These are phyloP conservation scores for Uncinocarpus reesii DNA, from an alignment of 2,329 filamentous ascomycete species.

Conservation along the genomic window DNA sequence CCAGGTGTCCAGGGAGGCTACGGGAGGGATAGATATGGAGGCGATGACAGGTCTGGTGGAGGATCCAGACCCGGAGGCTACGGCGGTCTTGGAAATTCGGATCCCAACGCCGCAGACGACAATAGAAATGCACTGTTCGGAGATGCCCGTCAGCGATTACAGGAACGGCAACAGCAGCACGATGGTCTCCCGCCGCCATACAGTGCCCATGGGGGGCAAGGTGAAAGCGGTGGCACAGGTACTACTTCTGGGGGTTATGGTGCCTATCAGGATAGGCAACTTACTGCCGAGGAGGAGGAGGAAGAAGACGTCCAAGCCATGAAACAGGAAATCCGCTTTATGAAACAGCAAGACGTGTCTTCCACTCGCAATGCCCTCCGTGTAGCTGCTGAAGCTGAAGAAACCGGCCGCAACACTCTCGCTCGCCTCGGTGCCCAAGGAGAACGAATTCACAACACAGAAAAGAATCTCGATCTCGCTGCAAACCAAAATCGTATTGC, in stretches of 20 bases:
- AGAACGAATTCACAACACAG: conserved; percentile 70
- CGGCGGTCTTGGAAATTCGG: conserved; percentile 44
- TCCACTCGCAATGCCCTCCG: conserved; percentile 59
- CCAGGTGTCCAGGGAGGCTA: conserved; percentile 42
- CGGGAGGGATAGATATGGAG: conserved; percentile 45
- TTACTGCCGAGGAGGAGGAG: conserved; percentile 72
- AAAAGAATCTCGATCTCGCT: conserved; percentile 71
- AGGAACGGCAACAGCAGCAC: conserved; percentile 34
- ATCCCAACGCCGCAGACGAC: conserved; percentile 42
- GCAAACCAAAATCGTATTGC: conserved; percentile 65
- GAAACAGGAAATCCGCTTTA: conserved; percentile 62
- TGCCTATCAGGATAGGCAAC: conserved; percentile 57
- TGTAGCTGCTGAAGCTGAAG: conserved; percentile 57
- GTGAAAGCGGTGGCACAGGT: conserved; percentile 22
- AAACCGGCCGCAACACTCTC: conserved; percentile 61
- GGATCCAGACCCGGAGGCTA: conserved; percentile 44
- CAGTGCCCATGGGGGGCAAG: conserved; percentile 19
- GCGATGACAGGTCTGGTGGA: conserved; percentile 32
- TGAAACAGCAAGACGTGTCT: conserved; percentile 69
- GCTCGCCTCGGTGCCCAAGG: conserved; percentile 66
- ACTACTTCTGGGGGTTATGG: conserved; percentile 18
- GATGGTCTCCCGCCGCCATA: conserved; percentile 12
- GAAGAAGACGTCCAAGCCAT: conserved; percentile 61
- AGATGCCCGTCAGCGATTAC: conserved; percentile 42
- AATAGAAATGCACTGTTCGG: conserved; percentile 51